Conservation (phyloP, 495 filamentous ascomycete species). For the Xylaria flabelliformis region DNA sequence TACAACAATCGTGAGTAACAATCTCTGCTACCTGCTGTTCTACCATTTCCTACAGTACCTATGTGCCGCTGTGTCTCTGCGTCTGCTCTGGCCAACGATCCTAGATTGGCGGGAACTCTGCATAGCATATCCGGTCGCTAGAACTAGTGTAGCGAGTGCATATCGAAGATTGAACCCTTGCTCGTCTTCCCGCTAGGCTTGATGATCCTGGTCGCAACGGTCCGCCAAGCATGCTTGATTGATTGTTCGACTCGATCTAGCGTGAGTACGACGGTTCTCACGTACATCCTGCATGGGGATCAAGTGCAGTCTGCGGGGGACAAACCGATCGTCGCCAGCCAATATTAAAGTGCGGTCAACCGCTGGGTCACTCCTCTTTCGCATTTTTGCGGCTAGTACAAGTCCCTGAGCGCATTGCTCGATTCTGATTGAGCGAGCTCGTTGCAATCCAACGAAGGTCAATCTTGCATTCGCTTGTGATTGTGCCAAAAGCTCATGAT, state of each 20-base stretch:
- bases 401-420: conserved; percentile 33
- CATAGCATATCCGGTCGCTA: conserved; percentile 16
- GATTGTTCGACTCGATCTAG: conserved; percentile 30
- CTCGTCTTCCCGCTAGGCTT: conserved; percentile 14
- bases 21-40: not conserved
- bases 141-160: conserved; percentile 12
- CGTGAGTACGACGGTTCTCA: conserved; percentile 36
- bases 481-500: conserved; percentile 17
- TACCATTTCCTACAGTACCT: not conserved
- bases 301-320: conserved; percentile 35
- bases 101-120: conserved; percentile 21
- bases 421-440: conserved; percentile 39
- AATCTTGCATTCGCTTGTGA: conserved; percentile 21
- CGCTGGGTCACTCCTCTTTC: conserved; percentile 45
- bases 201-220: conserved; percentile 26
- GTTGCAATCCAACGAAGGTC: conserved; percentile 38
- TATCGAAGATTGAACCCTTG: conserved; percentile 16
- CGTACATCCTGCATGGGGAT: conserved; percentile 31
- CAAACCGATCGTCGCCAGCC: conserved; percentile 39
- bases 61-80: not conserved
- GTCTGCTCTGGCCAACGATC: not conserved
- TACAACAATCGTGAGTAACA: not conserved
- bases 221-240: conserved; percentile 28
- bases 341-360: conserved; percentile 57
- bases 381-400: conserved; percentile 36